A percentile compares a stretch with the other conserved stretches of the same genome.
These are phyloP conservation scores for Aegilops longissima DNA, from an alignment of 176 grass and related monocot genomes.

Conservation along the genomic window DNA sequence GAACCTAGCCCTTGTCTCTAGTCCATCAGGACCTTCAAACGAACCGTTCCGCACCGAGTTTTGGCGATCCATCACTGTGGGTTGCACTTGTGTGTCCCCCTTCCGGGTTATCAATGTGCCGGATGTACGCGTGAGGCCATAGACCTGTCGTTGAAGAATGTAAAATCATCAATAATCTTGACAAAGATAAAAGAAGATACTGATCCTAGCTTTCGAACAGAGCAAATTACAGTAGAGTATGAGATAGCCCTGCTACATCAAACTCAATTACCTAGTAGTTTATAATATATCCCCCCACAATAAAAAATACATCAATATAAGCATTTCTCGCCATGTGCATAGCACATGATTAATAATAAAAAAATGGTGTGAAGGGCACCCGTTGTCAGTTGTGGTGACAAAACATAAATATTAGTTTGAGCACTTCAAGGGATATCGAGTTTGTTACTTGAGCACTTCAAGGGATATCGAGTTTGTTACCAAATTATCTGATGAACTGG, in stretches of 20 bases:
- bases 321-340: neutral
- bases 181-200: neutral
- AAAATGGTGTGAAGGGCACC: neutral
- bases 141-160: slow-evolving; percentile 42
- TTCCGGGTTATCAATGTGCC: slow-evolving; percentile 31
- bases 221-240: neutral
- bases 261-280: neutral
- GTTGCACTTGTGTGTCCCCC: slow-evolving; percentile 12
- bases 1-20: slow-evolving; percentile 25
- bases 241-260: neutral
- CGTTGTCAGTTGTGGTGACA: neutral
- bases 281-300: neutral
- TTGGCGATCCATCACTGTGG: neutral
- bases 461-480: neutral
- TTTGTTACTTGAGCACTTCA: neutral
- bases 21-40: neutral
- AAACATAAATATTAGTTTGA: neutral
- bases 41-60: slow-evolving; percentile 9
- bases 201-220: neutral
- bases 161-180: slow-evolving; percentile 4
- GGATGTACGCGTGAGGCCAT: slow-evolving; percentile 49
- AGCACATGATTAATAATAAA: neutral
- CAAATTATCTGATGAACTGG: neutral
- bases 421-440: neutral
- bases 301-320: neutral